These are phyloP conservation scores for Lichtheimia ornata DNA, from an alignment of 371 early-diverging fungal genomes.

Conservation along the genomic window DNA sequence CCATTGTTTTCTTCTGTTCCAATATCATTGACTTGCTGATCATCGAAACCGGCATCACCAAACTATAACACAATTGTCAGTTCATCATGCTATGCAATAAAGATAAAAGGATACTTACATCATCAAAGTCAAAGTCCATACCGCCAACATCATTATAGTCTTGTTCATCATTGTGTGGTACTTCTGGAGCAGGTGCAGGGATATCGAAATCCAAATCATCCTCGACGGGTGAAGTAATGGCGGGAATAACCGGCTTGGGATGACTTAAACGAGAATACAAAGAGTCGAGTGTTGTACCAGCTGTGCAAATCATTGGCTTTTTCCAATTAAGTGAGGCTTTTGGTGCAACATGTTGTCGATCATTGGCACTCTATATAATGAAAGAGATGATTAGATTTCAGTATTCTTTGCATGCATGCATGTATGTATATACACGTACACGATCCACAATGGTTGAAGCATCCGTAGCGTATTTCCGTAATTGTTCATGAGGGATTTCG, in stretches of 20 bases:
- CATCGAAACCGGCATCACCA: not conserved
- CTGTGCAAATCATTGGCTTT: not conserved
- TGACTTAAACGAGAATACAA: conserved; percentile 3
- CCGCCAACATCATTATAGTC: conserved; percentile 12
- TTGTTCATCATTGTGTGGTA: conserved; percentile 4
- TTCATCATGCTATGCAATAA: not conserved
- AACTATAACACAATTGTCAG: not conserved
- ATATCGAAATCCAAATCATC: not conserved
- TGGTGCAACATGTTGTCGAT: not conserved
- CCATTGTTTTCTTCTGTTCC: not conserved
- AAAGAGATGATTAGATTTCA: not conserved
- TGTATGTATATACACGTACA: conserved; percentile 1
- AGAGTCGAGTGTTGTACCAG: not conserved
- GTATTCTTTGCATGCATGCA: not conserved
- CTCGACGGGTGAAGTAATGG: not conserved
- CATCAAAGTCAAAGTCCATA: conserved; percentile 26
- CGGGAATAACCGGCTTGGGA: not conserved
- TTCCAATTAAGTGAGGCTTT: conserved; percentile 3
- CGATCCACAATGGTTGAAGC: conserved; percentile 40
- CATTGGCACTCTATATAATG: conserved; percentile 5
- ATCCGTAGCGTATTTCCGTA: conserved; percentile 52
- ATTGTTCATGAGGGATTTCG: conserved; percentile 63
- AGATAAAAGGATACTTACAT: conserved; percentile 8
- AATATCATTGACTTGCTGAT: not conserved
- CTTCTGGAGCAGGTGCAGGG: not conserved